Base-by-base conservation (phyloP, 768 basidiomycete genomes). In the Atractiella rhizophila region DNA sequence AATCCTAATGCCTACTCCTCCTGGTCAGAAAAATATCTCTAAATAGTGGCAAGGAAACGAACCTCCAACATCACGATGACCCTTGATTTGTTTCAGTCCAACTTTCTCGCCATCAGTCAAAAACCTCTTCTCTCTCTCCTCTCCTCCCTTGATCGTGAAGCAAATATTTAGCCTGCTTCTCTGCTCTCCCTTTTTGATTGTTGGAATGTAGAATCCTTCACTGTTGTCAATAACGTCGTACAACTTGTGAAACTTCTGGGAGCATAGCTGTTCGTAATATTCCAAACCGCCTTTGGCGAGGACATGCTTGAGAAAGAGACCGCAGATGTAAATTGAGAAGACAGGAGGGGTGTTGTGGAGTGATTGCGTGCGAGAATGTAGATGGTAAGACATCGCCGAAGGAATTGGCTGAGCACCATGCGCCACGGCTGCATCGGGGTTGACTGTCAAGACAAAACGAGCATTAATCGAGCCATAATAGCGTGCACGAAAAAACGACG, bases 121-220 rank as follows among this genome's bases (percentile, higher is more conserved):
- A 57, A 94, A 96, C 51, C 62, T 59, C 51, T 69, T 68, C 57
- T 91, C 63, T 16, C 64, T 66, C 1, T 67, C 75, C n/a, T 78
- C 73, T 0, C 73, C 76, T 0, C 53, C 56, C 11, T 70, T 48
- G 11, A 86, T 63, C 39, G 70, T 68, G 59, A 94, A 96, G 1
- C 81, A 78, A 13, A 81, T 66, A 56, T 98, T 98, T 88, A 96
- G 96, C 72, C 78, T 77, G 59, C 86, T 94, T 45, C 76, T 68
- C 35, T 73, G 71, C 5, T 70, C 75, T 43, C 67, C 65, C 53
- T 69, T 64, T 16, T 54, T 50, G 7, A 88, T 85, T 54, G 76
- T 78, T 18, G 67, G 56, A 50, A 60, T 67, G 51, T 80, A 70
- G 42, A 80, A 61, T 0, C 81, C 81, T 51, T 65, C 67, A 43